Conservation (phyloP, 371 early-diverging fungal genomes). For the Mortierella sp. region DNA sequence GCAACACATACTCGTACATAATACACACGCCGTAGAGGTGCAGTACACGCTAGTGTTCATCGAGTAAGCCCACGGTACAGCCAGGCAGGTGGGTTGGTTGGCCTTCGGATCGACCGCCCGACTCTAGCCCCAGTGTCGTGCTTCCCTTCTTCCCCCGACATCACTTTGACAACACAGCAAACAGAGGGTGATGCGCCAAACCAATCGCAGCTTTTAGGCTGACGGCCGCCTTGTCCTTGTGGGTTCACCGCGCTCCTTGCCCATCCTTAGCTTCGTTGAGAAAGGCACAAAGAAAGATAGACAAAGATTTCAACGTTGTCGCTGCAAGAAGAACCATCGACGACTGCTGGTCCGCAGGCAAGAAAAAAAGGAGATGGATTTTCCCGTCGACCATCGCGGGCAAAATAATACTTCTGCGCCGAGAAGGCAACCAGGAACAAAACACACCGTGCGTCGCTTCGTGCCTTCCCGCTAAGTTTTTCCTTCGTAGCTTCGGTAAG, state of each 20-base stretch:
- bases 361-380: conserved; percentile 2
- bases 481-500: not conserved
- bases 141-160: conserved; percentile 1
- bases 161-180: not conserved
- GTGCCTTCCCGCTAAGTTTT: not conserved
- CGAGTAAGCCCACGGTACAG: not conserved
- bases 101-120: not conserved
- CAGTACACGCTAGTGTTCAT: too few species aligned
- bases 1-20: too few species aligned
- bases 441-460: not conserved
- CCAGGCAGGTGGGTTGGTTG: not conserved
- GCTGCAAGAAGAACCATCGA: not conserved
- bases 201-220: not conserved
- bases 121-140: not conserved
- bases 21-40: too few species aligned
- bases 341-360: too few species aligned
- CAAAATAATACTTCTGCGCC: not conserved
- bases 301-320: not conserved
- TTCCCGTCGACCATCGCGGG: not conserved
- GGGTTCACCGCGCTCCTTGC: too few species aligned
- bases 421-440: not conserved
- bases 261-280: too few species aligned
- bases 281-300: too few species aligned
- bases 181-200: not conserved
- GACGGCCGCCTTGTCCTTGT: not conserved